Percentiles rank a stretch among this genome's conserved stretches.
phyloP scores from a whole-genome alignment of 371 early-diverging fungal genomes.

The Amoeboradix gromovi region DNA sequence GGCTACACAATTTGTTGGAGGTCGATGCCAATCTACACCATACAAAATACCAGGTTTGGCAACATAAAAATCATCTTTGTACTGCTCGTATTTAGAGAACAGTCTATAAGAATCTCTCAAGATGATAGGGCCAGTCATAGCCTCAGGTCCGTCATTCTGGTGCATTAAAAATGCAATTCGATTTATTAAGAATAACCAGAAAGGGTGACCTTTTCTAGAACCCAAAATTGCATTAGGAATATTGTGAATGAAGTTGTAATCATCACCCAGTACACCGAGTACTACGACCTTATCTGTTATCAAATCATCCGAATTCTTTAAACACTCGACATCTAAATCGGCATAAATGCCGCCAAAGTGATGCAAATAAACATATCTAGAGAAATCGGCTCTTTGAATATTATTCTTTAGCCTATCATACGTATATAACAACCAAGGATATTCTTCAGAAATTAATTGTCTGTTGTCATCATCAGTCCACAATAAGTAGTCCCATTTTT shows the following conservation, averaged over 20 bases:
- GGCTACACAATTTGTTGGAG: background rate
- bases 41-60: background rate
- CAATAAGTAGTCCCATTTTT: background rate
- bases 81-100: background rate
- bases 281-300: background rate
- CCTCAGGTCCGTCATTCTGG: background rate
- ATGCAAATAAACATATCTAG: slow-evolving; percentile 2
- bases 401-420: slow-evolving; percentile 1
- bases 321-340: slow-evolving; percentile 1
- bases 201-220: background rate
- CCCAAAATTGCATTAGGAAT: background rate
- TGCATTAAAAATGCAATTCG: background rate
- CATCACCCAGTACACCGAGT: background rate
- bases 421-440: background rate
- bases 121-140: background rate
- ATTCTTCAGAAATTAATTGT: background rate
- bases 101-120: background rate
- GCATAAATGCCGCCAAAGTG: slow-evolving; percentile 2
- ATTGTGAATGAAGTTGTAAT: background rate
- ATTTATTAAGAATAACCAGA: background rate
- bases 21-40: background rate
- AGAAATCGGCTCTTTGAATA: slow-evolving; percentile 2
- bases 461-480: slow-evolving; percentile 3
- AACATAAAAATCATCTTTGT: background rate
- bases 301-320: background rate